Conservation (phyloP, 768 basidiomycete species). For the Suillus sp. region DNA sequence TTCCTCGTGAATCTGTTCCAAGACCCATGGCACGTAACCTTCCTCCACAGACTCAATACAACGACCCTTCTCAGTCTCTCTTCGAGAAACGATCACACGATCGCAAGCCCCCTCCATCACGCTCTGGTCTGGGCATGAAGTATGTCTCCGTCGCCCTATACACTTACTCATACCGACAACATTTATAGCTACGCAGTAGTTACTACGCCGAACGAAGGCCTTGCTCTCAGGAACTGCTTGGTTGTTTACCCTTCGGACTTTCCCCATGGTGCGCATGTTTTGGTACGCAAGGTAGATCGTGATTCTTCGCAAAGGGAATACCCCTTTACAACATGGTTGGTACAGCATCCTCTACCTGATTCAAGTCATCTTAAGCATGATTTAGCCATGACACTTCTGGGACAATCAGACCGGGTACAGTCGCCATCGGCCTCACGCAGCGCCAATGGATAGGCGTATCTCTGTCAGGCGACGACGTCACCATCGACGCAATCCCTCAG, state of each 20-base stretch:
- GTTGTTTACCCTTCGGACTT: conserved; percentile 83
- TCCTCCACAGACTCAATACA: conserved; percentile 50
- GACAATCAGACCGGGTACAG: conserved; percentile 62
- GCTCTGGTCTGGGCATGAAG: conserved; percentile 30
- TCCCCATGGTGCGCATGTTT: conserved; percentile 66
- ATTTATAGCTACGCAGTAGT: conserved; percentile 55
- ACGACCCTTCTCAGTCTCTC: conserved; percentile 49
- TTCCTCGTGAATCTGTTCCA: conserved; percentile 42
- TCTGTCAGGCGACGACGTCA: conserved; percentile 70
- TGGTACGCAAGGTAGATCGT: conserved; percentile 57
- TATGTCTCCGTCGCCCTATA: conserved; percentile 9
- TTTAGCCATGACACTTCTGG: conserved; percentile 78
- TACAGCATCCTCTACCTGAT: conserved; percentile 1
- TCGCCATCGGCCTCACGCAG: conserved; percentile 79
- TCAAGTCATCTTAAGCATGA: conserved; percentile 29
- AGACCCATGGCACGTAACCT: conserved; percentile 39
- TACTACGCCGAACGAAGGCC: conserved; percentile 58
- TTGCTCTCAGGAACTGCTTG: conserved; percentile 81
- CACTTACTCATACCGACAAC: background rate
- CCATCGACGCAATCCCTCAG: conserved; percentile 63
- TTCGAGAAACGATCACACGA: conserved; percentile 53
- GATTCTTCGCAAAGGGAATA: conserved; percentile 33
- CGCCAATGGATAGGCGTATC: conserved; percentile 92
- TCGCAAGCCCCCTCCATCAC: conserved; percentile 42
- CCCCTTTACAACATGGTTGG: conserved; percentile 74